Base-by-base conservation (phyloP, 805 yeast genomes). In the Metschnikowia lunata region DNA sequence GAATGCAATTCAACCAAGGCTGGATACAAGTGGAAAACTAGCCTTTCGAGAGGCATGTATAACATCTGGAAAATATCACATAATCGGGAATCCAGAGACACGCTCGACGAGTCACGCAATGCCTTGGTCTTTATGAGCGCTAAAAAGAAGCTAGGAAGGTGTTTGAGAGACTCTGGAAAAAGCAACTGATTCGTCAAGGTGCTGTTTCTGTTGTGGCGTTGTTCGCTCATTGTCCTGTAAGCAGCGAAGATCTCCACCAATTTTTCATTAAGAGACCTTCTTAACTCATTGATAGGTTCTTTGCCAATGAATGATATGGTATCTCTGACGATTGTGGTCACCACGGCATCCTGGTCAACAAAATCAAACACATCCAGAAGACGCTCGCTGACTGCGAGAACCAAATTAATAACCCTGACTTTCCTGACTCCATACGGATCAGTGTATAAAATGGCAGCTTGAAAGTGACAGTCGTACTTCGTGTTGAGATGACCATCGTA, bases 361-460 rank as follows among this genome's bases (percentile, higher is more conserved):
- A 83, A 87, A 42, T 81, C 78, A 65, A 87, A 87, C 7, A 88
- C 83, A 44, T 85, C 89, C 39, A 76, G 76, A 34, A 85, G 66
- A 43, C 87, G 75, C 48, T 83, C 85, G 1, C 93, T 80, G 12
- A 88, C 90, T 0, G 95, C 86, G 37, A 87, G 79, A n/a, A 85
- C 83, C 45, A 81, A 69, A 58, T 93, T 93, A 39, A 86, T 76
- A n/a, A 89, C 89, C 49, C 99, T 76, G 12, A 93, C 91, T 55
- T 87, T 83, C 52, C 97, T 72, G 8, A 73, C 65, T 18, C 99
- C 99, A 38, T 74, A 73, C 2, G 73, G 58, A 37, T 88, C 85
- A 0, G 97, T 90, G 61, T 89, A 91, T 43, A 93, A 68, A 26
- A 93, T 54, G 0, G 98, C 97, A 1, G 87, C 85, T 65, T 93